These are phyloP conservation scores for Exophiala bonariae DNA, from an alignment of 2,329 filamentous ascomycete genomes.

Conservation along the genomic window DNA sequence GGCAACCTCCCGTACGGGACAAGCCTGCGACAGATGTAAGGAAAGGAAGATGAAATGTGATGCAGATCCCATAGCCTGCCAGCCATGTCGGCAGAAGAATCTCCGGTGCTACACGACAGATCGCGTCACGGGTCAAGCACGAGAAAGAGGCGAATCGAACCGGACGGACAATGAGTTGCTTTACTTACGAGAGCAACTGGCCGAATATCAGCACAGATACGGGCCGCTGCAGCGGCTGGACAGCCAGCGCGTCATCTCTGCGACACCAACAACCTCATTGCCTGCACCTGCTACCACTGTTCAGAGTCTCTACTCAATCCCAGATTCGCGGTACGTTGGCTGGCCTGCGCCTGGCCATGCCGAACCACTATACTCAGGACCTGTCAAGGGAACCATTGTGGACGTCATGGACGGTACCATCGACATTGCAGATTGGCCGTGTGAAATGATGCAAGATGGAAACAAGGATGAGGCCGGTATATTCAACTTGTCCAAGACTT, in stretches of 20 bases:
- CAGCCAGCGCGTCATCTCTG: conserved; percentile 1
- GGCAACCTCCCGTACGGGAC: conserved; percentile 65
- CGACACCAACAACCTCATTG: conserved; percentile 7
- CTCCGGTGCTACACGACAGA: conserved; percentile 83
- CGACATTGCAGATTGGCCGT: conserved; percentile 72
- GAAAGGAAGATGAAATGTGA: conserved; percentile 87
- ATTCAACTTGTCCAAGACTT: conserved; percentile 72
- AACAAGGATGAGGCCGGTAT: conserved; percentile 45
- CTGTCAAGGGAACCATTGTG: conserved; percentile 69
- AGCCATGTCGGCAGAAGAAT: conserved; percentile 73
- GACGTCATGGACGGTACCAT: conserved; percentile 72
- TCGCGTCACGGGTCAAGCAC: conserved; percentile 78
- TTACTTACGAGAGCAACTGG: conserved; percentile 66
- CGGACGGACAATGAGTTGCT: conserved; percentile 71
- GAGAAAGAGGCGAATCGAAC: conserved; percentile 75
- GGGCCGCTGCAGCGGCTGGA: conserved; percentile 20
- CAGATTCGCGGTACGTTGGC: conserved; percentile 25
- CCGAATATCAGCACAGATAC: conserved; percentile 64
- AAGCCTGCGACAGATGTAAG: conserved; percentile 89
- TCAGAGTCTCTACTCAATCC: conserved; percentile 6
- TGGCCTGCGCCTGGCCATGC: conserved; percentile 23
- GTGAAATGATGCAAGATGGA: conserved; percentile 56
- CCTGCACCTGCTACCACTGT: not conserved
- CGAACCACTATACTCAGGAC: conserved; percentile 18
- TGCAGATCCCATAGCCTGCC: conserved; percentile 75